Evolutionary conservation across 805 yeast species (phyloP).

Genomic region (Schwanniomyces vanrijiae): DNA sequence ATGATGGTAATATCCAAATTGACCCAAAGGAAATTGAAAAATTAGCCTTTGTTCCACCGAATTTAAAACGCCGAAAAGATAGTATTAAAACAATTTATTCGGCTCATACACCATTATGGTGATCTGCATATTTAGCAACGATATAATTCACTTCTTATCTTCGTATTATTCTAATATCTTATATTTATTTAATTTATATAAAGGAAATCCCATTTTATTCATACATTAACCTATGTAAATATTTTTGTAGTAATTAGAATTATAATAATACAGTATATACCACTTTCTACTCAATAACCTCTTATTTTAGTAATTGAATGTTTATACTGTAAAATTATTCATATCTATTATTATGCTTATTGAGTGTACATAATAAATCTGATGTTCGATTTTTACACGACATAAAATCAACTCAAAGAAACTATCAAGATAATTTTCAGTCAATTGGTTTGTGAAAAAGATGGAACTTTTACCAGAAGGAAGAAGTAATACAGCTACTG

Average conservation of each 20-base stretch:
- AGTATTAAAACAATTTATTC: slow-evolving; percentile 24
- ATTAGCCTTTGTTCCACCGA: slow-evolving; percentile 31
- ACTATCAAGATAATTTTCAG: background rate
- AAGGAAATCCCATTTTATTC: no score
- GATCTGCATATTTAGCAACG: slow-evolving; percentile 3
- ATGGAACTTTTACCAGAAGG: slow-evolving; percentile 58
- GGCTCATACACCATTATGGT: slow-evolving; percentile 34
- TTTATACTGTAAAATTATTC: no score
- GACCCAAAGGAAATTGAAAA: slow-evolving; percentile 15
- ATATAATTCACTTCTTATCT: slow-evolving; percentile 1
- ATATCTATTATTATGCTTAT: no score
- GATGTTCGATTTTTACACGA: background rate
- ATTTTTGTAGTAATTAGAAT: no score
- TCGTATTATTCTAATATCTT: slow-evolving; percentile 4
- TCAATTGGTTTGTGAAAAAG: background rate
- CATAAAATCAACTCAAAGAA: background rate
- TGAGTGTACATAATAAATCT: no score
- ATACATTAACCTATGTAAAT: no score
- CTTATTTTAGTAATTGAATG: no score
- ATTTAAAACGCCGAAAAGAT: slow-evolving; percentile 26
- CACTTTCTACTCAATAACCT: no score
- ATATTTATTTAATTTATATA: background rate
- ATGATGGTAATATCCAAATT: slow-evolving; percentile 13
- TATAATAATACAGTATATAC: no score
- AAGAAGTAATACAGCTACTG: slow-evolving; percentile 49